Conservation (phyloP, 176 grass and related monocot genomes). For the Coix lacrymajobi region DNA sequence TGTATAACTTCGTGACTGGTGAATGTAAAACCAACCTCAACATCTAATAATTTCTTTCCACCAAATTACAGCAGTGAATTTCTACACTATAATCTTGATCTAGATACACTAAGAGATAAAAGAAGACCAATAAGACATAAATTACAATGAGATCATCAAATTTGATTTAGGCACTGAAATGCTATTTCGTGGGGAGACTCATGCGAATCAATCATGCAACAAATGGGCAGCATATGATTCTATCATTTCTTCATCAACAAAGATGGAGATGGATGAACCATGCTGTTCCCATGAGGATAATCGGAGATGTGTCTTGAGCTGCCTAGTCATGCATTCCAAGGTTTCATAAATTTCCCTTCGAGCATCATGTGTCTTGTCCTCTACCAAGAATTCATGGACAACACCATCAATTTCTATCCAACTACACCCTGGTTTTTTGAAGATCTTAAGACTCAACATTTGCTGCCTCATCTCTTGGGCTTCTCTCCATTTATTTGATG, state of each 20-base stretch:
- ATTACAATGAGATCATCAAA: neutral
- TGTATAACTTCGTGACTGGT: neutral
- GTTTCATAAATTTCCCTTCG: constrained; percentile 50
- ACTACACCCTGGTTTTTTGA: constrained; percentile 61
- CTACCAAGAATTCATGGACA: constrained; percentile 62
- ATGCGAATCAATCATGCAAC: neutral
- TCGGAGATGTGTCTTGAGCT: constrained; percentile 7
- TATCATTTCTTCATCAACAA: constrained; percentile 8
- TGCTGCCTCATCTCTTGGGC: constrained; percentile 52
- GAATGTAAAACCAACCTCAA: constrained; percentile 18
- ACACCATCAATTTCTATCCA: constrained; percentile 62
- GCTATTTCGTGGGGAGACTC: neutral
- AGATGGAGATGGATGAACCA: constrained; percentile 7
- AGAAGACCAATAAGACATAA: neutral
- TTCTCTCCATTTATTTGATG: constrained; percentile 59
- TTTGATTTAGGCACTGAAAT: neutral
- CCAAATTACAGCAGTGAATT: neutral
- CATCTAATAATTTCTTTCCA: neutral
- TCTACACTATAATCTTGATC: neutral
- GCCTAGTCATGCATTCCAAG: constrained; percentile 41
- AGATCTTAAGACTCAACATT: constrained; percentile 47
- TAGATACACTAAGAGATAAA: neutral
- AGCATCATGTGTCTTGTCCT: constrained; percentile 46
- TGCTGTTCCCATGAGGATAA: neutral
- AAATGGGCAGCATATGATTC: neutral